Percentiles rank a stretch among this genome's conserved stretches.
Evolutionary conservation across 306 rosid genomes (phyloP).

Genomic region (Hippophae rhamnoides): DNA sequence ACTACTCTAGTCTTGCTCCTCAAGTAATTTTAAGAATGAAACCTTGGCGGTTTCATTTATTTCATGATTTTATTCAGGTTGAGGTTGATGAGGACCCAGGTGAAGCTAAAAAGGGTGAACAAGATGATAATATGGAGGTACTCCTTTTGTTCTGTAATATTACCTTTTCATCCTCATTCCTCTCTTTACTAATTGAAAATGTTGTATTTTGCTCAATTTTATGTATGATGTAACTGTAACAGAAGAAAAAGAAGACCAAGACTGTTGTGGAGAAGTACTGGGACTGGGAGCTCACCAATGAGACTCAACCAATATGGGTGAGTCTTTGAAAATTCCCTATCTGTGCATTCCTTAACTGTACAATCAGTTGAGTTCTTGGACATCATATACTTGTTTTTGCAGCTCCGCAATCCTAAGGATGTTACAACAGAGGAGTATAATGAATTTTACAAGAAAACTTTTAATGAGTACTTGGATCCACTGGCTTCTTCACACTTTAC

Average conservation of each 20-base stretch:
- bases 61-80: slow-evolving; percentile 35
- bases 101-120: slow-evolving; percentile 51
- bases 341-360: slow-evolving; percentile 6
- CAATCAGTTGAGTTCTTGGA: slow-evolving; percentile 3
- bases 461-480: slow-evolving; percentile 86
- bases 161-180: not conserved
- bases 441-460: slow-evolving; percentile 82
- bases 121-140: slow-evolving; percentile 75
- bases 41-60: not conserved
- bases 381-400: slow-evolving; percentile 25
- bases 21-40: slow-evolving; percentile 1
- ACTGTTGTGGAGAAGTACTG: slow-evolving; percentile 86
- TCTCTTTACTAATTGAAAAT: not conserved
- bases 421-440: slow-evolving; percentile 85
- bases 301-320: slow-evolving; percentile 96
- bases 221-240: slow-evolving; percentile 21
- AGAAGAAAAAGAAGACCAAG: slow-evolving; percentile 90
- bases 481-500: slow-evolving; percentile 91
- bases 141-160: not conserved
- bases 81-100: slow-evolving; percentile 87
- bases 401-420: slow-evolving; percentile 93
- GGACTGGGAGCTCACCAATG: slow-evolving; percentile 96
- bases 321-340: slow-evolving; percentile 20
- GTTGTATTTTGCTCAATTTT: not conserved
- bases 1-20: not conserved